Conservation (phyloP, 2,329 filamentous ascomycete species). For the Tetracladium maxilliforme region DNA sequence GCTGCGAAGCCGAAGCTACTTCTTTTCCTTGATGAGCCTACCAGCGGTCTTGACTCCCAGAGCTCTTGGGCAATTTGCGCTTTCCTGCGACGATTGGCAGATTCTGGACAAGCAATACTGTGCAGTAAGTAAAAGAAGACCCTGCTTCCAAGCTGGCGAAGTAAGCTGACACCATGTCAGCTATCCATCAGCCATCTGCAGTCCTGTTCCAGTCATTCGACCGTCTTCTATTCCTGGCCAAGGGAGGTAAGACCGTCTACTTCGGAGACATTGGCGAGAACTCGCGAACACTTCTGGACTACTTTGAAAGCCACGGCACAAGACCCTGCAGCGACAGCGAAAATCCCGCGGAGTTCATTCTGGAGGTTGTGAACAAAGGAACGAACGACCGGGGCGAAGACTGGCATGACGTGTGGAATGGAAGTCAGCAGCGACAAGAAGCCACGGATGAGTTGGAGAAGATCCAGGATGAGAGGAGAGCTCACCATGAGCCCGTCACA, state of each 20-base stretch:
- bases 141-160: too few species aligned
- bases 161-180: too few species aligned
- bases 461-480: conserved; percentile 22
- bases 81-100: conserved; percentile 77
- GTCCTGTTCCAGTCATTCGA: conserved; percentile 90
- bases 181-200: conserved; percentile 88
- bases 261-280: conserved; percentile 59
- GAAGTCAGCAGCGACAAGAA: conserved; percentile 13
- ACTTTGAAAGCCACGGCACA: conserved; percentile 64
- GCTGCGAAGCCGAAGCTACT: conserved; percentile 78
- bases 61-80: conserved; percentile 88
- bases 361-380: conserved; percentile 27
- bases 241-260: conserved; percentile 67
- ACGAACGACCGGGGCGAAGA: conserved; percentile 34
- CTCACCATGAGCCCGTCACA: conserved; percentile 16
- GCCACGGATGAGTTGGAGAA: conserved; percentile 16
- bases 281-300: conserved; percentile 24
- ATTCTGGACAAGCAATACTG: conserved; percentile 83
- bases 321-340: conserved; percentile 49
- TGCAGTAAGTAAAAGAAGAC: conserved; percentile 51
- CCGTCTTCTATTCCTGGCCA: conserved; percentile 62
- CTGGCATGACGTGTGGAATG: conserved; percentile 32
- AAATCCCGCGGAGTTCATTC: conserved; percentile 68
- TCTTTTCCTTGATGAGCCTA: conserved; percentile 86
- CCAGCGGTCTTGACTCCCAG: conserved; percentile 75